Evolutionary conservation across 2,329 filamentous ascomycete species (phyloP), one percentile per base, ranked within the genome.

Genomic region (Trichoderma sp.): DNA sequence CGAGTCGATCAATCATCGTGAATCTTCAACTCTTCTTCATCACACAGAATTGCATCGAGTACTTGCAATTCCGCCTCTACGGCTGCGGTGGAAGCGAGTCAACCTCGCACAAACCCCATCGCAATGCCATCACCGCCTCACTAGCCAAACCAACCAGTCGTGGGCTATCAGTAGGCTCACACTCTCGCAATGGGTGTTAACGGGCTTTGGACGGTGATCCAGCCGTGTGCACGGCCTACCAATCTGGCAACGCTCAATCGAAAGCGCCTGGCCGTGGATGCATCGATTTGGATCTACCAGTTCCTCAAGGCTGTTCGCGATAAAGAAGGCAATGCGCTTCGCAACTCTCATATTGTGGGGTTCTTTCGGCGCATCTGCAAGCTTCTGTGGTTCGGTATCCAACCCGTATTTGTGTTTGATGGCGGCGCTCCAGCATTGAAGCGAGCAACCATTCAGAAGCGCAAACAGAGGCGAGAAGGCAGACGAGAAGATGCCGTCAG

Each of bases 281-380:
- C 97, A 72, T 98, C 95, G 14, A 99, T 99, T 80, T 99, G 96
- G 96, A 98, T 99, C 77, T 99, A 99, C 86, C 96, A 99, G 80
- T 99, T 99, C 79, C 90, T 99, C 77, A 99, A 99, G 84, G 96
- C 97, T 11, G 96, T 99, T 12, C 95, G 96, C 77, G 96, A 99
- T 83, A 98, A 98, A 79, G 96, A 99, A 82, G 96, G 96, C 69
- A 97, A 99, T 79, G 96, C 96, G 1, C 86, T 99, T 67, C 93
- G 95, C 74, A 99, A 98, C 84, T 95, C 93, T 34, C 96, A 99
- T 79, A 90, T 99, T 43, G 93, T 99, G 57, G 96, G 97, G 51
- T 99, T 99, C 88, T 99, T 99, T 83, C 93, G 96, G 66, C 91
- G 96, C 73, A 97, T 99, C 80, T 99, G 96, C 87, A 99, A 99